Base-by-base conservation (phyloP, 2,329 filamentous ascomycete species). In the Fusarium xylarioides region DNA sequence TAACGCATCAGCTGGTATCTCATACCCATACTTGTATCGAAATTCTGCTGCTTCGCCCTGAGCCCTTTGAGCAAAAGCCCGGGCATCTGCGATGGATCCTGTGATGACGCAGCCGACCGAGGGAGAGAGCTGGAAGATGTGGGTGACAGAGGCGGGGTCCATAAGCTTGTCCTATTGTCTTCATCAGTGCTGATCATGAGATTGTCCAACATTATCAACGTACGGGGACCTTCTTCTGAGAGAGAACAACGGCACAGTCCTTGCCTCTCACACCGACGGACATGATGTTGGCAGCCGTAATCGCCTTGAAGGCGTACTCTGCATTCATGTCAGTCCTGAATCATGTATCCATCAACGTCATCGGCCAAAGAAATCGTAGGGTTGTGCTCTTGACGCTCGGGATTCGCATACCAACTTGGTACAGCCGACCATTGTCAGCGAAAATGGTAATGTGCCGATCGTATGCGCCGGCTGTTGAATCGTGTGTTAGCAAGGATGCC, bases 261-360 rank as follows among this genome's bases (percentile, higher is more conserved):
- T 99, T 99, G 84, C 96, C 96, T 81, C 95, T 90, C 77, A 99
- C 91, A 78, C 96, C 96, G 83, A 99, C 90, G 70, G 96, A 96
- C 88, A 97, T 99, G 87, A 99, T 98, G 85, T 98, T 98, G 78
- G 96, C 96, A 70, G 96, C 95, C 78, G 96, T 99, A 85, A 99
- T 99, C 67, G 96, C 96, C 88, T 99, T 99, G 91, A 99, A 99
- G 79, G 96, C 96, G 95, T 99, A 99, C 89, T 99, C 96, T 98
- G 63, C 26, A 38, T 49, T 35, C 46, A 62, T 49, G 75, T 81
- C 72, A 80, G 79, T 66, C 43, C 37, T 53, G 63, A 50, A 50
- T 53, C 38, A 64, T 58, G 52, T 61, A 54, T 54, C 38, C 60
- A 54, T 69, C 71, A 74, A 76, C 54, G 63, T 56, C 60, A 70